phyloP scores from a whole-genome alignment of 2,329 filamentous ascomycete species.

The Sclerotinia borealis region DNA sequence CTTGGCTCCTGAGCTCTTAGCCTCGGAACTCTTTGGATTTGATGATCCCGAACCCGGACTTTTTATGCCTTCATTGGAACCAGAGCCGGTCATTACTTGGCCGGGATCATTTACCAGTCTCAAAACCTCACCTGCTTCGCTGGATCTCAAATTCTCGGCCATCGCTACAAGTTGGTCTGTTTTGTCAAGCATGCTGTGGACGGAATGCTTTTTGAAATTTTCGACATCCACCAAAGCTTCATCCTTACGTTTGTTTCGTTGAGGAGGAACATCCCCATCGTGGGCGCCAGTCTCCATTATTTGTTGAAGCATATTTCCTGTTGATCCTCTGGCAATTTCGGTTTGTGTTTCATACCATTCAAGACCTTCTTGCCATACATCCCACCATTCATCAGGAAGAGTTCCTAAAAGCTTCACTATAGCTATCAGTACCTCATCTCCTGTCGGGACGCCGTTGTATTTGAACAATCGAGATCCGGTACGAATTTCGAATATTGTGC shows the following conservation, averaged over 20 bases:
- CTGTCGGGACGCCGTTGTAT: conserved; percentile 13
- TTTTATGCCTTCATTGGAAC: neutral
- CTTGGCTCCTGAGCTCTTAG: neutral
- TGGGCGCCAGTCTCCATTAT: conserved; percentile 21
- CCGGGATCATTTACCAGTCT: neutral
- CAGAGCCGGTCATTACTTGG: neutral
- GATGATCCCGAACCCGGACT: neutral
- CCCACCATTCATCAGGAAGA: conserved; percentile 18
- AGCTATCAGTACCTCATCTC: conserved; percentile 16
- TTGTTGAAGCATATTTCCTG: conserved; percentile 10
- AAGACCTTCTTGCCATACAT: conserved; percentile 15
- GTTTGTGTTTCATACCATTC: conserved; percentile 13
- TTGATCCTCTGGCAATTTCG: neutral
- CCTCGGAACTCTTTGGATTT: neutral
- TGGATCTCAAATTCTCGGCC: conserved; percentile 14
- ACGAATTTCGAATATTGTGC: conserved; percentile 20
- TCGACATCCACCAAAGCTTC: neutral
- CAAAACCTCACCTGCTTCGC: conserved; percentile 17
- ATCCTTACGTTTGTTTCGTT: neutral
- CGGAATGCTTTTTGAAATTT: neutral
- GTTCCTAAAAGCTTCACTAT: conserved; percentile 16
- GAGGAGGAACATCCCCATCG: conserved; percentile 13
- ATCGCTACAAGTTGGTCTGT: conserved; percentile 15
- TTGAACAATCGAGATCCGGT: conserved; percentile 15
- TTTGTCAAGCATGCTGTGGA: neutral